Conservation (phyloP, 805 yeast species). For the Priceomyces castillae region DNA sequence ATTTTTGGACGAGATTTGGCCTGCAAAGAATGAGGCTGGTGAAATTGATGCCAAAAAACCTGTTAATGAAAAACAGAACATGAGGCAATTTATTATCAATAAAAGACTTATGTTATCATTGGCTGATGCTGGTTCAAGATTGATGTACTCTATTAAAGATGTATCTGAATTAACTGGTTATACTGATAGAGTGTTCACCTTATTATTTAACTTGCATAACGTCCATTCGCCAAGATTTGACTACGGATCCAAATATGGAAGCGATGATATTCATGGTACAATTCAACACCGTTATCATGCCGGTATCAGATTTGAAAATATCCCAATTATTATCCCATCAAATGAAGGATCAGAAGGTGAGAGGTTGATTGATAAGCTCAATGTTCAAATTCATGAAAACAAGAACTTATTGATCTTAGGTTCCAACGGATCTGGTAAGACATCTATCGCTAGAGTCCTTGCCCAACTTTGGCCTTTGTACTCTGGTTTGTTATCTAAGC, state of each 20-base stretch:
- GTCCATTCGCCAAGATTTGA: slow-evolving; percentile 65
- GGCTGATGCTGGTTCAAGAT: slow-evolving; percentile 92
- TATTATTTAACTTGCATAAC: slow-evolving; percentile 74
- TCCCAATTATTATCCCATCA: slow-evolving; percentile 80
- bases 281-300: slow-evolving; percentile 65
- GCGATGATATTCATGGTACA: slow-evolving; percentile 69
- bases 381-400: slow-evolving; percentile 57
- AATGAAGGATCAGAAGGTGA: slow-evolving; percentile 56
- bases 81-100: slow-evolving; percentile 87
- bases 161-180: slow-evolving; percentile 88
- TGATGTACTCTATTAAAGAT: slow-evolving; percentile 93
- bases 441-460: slow-evolving; percentile 76
- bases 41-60: slow-evolving; percentile 5
- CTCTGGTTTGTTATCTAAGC: slow-evolving; percentile 77
- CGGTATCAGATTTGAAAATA: slow-evolving; percentile 80
- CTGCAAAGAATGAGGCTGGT: slow-evolving; percentile 12
- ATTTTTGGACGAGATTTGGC: slow-evolving; percentile 53
- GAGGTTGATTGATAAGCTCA: slow-evolving; percentile 56
- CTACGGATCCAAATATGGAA: slow-evolving; percentile 44
- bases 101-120: slow-evolving; percentile 85
- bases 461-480: slow-evolving; percentile 93
- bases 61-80: slow-evolving; percentile 52
- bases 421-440: slow-evolving; percentile 86
- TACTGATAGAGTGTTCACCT: slow-evolving; percentile 78
- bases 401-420: slow-evolving; percentile 80